Conservation (phyloP, 805 yeast species). For the Ogataea salicorniae region DNA sequence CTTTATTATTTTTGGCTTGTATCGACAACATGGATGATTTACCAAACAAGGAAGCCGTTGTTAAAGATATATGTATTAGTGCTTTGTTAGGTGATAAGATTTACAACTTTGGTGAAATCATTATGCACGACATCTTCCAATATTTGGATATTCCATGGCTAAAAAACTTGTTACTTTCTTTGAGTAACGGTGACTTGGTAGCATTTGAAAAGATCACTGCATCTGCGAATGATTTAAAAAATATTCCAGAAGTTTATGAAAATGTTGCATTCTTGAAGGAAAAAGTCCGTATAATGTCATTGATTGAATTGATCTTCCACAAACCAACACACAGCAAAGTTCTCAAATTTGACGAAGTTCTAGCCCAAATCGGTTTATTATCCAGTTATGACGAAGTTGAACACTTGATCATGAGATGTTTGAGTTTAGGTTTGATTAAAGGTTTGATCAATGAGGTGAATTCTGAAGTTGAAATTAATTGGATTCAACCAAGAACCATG, state of each 20-base stretch:
- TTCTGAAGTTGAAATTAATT: conserved; percentile 70
- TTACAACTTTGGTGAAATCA: conserved; percentile 92
- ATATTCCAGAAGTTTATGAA: conserved; percentile 35
- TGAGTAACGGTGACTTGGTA: conserved; percentile 74
- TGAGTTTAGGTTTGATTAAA: conserved; percentile 73
- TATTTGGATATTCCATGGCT: conserved; percentile 55
- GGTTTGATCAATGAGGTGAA: conserved; percentile 91
- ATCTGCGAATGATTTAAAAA: conserved; percentile 10
- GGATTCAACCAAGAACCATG: conserved; percentile 96
- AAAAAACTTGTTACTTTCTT: conserved; percentile 57
- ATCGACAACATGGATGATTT: conserved; percentile 44
- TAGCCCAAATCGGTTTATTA: conserved; percentile 59
- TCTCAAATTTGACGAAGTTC: conserved; percentile 67
- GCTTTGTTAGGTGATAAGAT: conserved; percentile 89
- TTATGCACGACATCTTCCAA: conserved; percentile 79
- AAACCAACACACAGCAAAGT: conserved; percentile 71
- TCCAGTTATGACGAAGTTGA: conserved; percentile 71
- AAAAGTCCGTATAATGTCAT: conserved; percentile 87
- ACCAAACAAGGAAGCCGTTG: conserved; percentile 34
- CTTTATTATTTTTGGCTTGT: conserved; percentile 78
- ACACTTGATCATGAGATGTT: conserved; percentile 84
- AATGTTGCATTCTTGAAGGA: conserved; percentile 71
- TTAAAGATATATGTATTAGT: conserved; percentile 75
- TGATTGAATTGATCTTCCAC: conserved; percentile 79
- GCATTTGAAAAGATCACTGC: conserved; percentile 47